Conservation (phyloP, 805 yeast species). For the Tetrapisispora fleetii region DNA sequence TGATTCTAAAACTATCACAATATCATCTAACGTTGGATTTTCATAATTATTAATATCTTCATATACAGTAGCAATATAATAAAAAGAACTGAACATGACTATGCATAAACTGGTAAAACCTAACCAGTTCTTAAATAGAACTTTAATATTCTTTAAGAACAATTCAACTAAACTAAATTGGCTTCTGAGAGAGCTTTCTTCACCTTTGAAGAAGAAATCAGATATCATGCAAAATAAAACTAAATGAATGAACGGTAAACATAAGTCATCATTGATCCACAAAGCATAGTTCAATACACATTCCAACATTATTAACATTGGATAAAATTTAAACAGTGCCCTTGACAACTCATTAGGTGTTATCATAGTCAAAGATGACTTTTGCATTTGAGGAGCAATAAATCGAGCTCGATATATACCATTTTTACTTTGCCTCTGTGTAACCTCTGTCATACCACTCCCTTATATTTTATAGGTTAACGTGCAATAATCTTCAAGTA, state of each 20-base stretch:
- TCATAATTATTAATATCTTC: slow-evolving; percentile 15
- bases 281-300: slow-evolving; percentile 17
- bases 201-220: slow-evolving; percentile 5
- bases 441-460: neutral
- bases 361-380: slow-evolving; percentile 13
- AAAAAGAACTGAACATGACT: slow-evolving; percentile 10
- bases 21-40: slow-evolving; percentile 28
- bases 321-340: slow-evolving; percentile 20
- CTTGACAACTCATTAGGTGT: slow-evolving; percentile 17
- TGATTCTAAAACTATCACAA: slow-evolving; percentile 17
- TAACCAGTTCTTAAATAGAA: slow-evolving; percentile 9
- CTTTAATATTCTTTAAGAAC: neutral
- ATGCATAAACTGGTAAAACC: slow-evolving; percentile 14
- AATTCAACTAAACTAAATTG: neutral
- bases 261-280: slow-evolving; percentile 23
- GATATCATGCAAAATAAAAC: slow-evolving; percentile 11
- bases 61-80: slow-evolving; percentile 15
- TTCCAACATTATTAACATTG: slow-evolving; percentile 21
- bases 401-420: neutral
- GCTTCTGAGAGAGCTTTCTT: neutral
- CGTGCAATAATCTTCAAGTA: neutral
- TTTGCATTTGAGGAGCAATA: slow-evolving; percentile 8
- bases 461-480: neutral
- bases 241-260: slow-evolving; percentile 21
- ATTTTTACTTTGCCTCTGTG: neutral